These are phyloP conservation scores for Lantana camara DNA, from an alignment of 257 asterid genomes.

Conservation along the genomic window DNA sequence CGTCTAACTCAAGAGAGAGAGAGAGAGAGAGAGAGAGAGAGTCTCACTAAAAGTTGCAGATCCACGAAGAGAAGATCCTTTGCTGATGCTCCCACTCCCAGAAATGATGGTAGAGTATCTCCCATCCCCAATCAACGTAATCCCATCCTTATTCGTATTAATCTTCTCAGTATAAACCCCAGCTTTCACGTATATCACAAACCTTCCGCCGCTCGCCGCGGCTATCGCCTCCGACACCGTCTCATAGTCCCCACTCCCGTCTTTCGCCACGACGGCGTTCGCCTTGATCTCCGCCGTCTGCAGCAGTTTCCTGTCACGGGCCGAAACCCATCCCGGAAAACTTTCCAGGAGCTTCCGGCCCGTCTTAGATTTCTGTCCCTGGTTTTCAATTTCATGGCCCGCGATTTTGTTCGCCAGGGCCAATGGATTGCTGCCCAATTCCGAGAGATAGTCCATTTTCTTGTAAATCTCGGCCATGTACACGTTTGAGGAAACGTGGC, in stretches of 20 bases:
- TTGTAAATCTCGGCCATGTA: constrained; percentile 44
- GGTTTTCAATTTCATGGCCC: neutral
- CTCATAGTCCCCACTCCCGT: constrained; percentile 60
- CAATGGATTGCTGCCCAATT: constrained; percentile 59
- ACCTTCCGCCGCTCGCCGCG: constrained; percentile 62
- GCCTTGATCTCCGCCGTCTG: constrained; percentile 43
- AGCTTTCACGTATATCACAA: constrained; percentile 70
- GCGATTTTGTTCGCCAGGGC: constrained; percentile 62
- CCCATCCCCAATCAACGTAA: constrained; percentile 74
- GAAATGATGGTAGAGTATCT: constrained; percentile 55
- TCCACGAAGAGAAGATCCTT: constrained; percentile 52
- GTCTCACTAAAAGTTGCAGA: constrained; percentile 64
- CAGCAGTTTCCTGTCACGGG: constrained; percentile 47
- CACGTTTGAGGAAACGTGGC: constrained; percentile 33
- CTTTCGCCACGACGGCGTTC: constrained; percentile 71
- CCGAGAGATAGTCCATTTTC: constrained; percentile 58
- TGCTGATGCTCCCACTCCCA: constrained; percentile 42
- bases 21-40: constrained; percentile 2
- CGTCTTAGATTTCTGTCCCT: neutral
- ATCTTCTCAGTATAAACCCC: constrained; percentile 72
- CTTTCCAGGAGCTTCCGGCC: constrained; percentile 28
- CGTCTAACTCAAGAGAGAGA: neutral
- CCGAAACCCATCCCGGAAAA: constrained; percentile 60
- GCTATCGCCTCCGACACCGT: constrained; percentile 62
- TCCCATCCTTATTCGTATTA: constrained; percentile 63